Evolutionary conservation across 305 asterid genomes (phyloP).

Genomic region (Rubia peregrina): DNA sequence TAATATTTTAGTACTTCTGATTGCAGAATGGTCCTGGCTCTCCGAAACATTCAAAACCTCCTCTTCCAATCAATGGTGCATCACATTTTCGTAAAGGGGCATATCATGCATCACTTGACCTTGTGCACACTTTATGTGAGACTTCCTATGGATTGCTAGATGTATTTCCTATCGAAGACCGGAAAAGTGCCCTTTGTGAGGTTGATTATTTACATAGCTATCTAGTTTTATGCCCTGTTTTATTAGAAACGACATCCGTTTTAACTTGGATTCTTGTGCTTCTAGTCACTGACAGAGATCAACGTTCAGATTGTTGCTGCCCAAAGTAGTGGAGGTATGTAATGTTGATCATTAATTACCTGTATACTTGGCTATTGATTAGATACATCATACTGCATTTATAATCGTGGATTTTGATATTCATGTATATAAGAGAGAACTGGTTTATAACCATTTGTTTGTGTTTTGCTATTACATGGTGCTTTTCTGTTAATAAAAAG

Average conservation of each 20-base stretch:
- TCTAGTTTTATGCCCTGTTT: slow-evolving; percentile 11
- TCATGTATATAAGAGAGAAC: not conserved
- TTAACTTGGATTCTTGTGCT: slow-evolving; percentile 28
- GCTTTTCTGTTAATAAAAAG: not conserved
- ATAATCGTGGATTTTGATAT: not conserved
- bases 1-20: slow-evolving; percentile 27
- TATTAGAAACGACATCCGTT: slow-evolving; percentile 19
- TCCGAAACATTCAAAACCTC: slow-evolving; percentile 83
- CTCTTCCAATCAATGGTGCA: slow-evolving; percentile 70
- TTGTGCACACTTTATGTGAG: slow-evolving; percentile 83
- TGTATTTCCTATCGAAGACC: slow-evolving; percentile 90
- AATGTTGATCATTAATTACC: not conserved
- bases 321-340: slow-evolving; percentile 82
- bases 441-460: not conserved
- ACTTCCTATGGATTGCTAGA: slow-evolving; percentile 95
- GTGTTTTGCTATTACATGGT: not conserved
- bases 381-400: not conserved
- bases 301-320: slow-evolving; percentile 64
- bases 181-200: slow-evolving; percentile 91
- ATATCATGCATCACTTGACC: slow-evolving; percentile 92
- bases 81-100: slow-evolving; percentile 89
- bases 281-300: slow-evolving; percentile 89
- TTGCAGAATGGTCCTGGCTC: slow-evolving; percentile 76
- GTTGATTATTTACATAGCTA: slow-evolving; percentile 28
- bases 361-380: not conserved